phyloP scores from a whole-genome alignment of 306 rosid genomes.

The Cotoneaster glaucophyllus region DNA sequence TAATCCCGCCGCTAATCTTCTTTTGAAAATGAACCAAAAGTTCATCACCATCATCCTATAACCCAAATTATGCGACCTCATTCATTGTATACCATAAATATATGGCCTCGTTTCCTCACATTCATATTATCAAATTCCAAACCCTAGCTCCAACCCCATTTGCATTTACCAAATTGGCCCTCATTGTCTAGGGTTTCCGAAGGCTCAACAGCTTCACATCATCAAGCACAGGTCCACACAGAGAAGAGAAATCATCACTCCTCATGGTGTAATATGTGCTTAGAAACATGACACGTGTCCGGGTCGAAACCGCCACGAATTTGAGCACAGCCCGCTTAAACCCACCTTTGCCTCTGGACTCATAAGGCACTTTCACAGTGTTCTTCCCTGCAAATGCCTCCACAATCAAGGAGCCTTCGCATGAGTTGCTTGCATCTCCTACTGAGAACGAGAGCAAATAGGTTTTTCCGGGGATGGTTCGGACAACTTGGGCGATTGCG shows the following conservation, averaged over 20 bases:
- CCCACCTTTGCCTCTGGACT: conserved; percentile 89
- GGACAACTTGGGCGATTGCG: conserved; percentile 80
- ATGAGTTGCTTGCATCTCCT: conserved; percentile 84
- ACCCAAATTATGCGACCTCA: background rate
- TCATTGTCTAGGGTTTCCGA: conserved; percentile 35
- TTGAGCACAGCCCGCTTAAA: conserved; percentile 67
- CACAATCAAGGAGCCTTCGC: conserved; percentile 82
- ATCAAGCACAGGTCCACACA: conserved; percentile 94
- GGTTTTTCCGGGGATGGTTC: conserved; percentile 65
- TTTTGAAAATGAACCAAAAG: background rate
- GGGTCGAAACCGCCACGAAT: conserved; percentile 47
- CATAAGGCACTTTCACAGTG: conserved; percentile 76
- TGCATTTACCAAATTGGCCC: background rate
- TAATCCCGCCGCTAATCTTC: background rate
- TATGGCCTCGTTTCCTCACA: conserved; percentile 6
- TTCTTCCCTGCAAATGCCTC: conserved; percentile 78
- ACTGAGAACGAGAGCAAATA: conserved; percentile 67
- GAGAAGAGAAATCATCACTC: conserved; percentile 86
- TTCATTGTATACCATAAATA: background rate
- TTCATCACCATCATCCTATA: background rate
- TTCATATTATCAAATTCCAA: background rate
- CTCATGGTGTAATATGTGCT: conserved; percentile 88
- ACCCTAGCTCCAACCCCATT: background rate
- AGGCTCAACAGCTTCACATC: conserved; percentile 69
- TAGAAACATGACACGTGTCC: conserved; percentile 69